Conservation (phyloP, 148 eudicot genomes). For the Rheum nobile region DNA sequence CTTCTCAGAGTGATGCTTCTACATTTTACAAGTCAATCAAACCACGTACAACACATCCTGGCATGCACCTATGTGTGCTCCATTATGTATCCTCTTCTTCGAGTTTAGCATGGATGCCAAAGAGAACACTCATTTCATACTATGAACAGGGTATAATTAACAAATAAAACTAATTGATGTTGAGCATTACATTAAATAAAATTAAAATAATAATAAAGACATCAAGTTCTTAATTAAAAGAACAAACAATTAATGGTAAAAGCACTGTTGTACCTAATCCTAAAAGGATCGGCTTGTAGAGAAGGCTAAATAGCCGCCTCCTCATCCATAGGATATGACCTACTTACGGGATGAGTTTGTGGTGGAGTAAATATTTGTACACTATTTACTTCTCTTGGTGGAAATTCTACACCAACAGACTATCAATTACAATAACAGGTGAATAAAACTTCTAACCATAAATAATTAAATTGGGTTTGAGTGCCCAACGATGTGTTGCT, state of each 20-base stretch:
- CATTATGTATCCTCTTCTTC: neutral
- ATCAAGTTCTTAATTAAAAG: neutral
- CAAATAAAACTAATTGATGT: neutral
- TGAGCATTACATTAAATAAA: neutral
- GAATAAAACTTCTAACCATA: neutral
- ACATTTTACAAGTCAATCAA: neutral
- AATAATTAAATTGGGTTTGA: neutral
- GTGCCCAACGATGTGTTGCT: too few relatives aligned
- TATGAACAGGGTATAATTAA: neutral
- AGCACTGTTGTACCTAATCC: slow-evolving; percentile 35
- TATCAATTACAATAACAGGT: too few relatives aligned
- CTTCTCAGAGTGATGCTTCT: neutral
- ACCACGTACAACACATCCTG: neutral
- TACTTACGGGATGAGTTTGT: too few relatives aligned
- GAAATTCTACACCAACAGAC: too few relatives aligned
- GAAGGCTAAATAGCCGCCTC: too few relatives aligned
- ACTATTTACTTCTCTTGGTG: too few relatives aligned
- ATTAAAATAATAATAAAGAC: neutral
- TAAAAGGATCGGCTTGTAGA: too few relatives aligned
- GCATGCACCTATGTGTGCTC: neutral
- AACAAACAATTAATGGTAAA: neutral
- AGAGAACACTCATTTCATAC: too few relatives aligned
- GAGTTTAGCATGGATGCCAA: too few relatives aligned
- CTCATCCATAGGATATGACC: too few relatives aligned
- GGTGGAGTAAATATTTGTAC: too few relatives aligned